Conservation (phyloP, 306 rosid genomes). For the Delonix regia region DNA sequence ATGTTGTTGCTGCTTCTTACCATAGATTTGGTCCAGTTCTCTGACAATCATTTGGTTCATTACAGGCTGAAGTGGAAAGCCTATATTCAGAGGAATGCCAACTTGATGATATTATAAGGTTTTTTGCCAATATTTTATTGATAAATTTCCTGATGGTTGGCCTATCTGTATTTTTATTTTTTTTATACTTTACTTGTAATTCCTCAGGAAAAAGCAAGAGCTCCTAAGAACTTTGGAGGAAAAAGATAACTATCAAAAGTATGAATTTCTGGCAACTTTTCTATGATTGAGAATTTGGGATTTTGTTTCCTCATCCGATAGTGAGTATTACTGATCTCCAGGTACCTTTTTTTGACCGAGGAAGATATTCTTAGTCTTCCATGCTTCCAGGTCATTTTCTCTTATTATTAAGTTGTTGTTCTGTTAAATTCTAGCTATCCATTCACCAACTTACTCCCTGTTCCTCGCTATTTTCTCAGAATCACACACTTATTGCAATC, state of each 20-base stretch:
- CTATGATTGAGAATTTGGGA: not conserved
- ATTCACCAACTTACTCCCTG: conserved; percentile 38
- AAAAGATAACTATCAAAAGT: conserved; percentile 56
- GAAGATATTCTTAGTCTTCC: conserved; percentile 70
- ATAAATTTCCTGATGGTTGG: conserved; percentile 18
- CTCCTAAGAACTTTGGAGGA: conserved; percentile 59
- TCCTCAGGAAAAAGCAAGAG: conserved; percentile 68
- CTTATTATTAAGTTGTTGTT: conserved; percentile 2
- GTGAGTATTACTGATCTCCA: conserved; percentile 39
- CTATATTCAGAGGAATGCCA: conserved; percentile 58
- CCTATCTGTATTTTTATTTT: not conserved
- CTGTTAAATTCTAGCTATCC: conserved; percentile 8
- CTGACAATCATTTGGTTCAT: conserved; percentile 34
- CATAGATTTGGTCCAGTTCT: conserved; percentile 29
- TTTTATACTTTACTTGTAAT: conserved; percentile 8
- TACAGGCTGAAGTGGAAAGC: conserved; percentile 75
- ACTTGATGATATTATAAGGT: conserved; percentile 79
- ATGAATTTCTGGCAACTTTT: conserved; percentile 32
- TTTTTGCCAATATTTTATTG: conserved; percentile 25
- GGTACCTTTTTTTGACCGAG: conserved; percentile 64
- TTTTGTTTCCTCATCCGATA: conserved; percentile 35
- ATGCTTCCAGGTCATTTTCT: conserved; percentile 69
- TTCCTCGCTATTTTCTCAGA: conserved; percentile 48
- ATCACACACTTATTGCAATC: conserved; percentile 72
- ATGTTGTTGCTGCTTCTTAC: conserved; percentile 11